A percentile compares a stretch with the other conserved stretches of the same genome.
phyloP scores from a whole-genome alignment of 805 yeast genomes.

The Suhomyces sp. region DNA sequence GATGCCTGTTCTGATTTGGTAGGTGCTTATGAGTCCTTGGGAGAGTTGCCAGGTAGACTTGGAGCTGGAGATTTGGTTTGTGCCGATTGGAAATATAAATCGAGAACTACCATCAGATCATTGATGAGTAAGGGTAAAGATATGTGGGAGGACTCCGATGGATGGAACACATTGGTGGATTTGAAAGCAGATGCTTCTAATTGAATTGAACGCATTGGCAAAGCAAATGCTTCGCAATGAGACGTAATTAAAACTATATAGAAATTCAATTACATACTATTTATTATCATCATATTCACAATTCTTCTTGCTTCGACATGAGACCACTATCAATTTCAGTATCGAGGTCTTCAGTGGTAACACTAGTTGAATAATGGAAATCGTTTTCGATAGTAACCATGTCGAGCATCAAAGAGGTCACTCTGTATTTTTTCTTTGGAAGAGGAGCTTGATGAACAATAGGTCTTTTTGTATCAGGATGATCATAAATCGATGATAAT shows the following conservation, averaged over 20 bases:
- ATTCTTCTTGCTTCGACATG: too few relatives aligned
- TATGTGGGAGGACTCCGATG: slow-evolving; percentile 77
- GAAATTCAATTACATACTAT: too few relatives aligned
- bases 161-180: slow-evolving; percentile 65
- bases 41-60: slow-evolving; percentile 77
- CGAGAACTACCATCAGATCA: slow-evolving; percentile 68
- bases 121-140: slow-evolving; percentile 75
- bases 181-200: slow-evolving; percentile 41
- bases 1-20: slow-evolving; percentile 75
- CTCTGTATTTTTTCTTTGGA: slow-evolving; percentile 12
- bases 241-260: too few relatives aligned
- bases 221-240: too few relatives aligned
- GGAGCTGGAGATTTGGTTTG: slow-evolving; percentile 85
- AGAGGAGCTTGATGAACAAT: too few relatives aligned
- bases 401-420: slow-evolving; percentile 26
- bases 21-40: slow-evolving; percentile 83
- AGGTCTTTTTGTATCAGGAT: too few relatives aligned
- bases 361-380: slow-evolving; percentile 6
- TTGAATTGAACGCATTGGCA: too few relatives aligned
- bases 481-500: too few relatives aligned
- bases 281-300: too few relatives aligned
- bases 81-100: slow-evolving; percentile 87
- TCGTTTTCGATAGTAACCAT: slow-evolving; percentile 22
- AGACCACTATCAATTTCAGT: too few relatives aligned
- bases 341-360: too few relatives aligned